Conservation (phyloP, 768 basidiomycete species). For the Suillus americanus region DNA sequence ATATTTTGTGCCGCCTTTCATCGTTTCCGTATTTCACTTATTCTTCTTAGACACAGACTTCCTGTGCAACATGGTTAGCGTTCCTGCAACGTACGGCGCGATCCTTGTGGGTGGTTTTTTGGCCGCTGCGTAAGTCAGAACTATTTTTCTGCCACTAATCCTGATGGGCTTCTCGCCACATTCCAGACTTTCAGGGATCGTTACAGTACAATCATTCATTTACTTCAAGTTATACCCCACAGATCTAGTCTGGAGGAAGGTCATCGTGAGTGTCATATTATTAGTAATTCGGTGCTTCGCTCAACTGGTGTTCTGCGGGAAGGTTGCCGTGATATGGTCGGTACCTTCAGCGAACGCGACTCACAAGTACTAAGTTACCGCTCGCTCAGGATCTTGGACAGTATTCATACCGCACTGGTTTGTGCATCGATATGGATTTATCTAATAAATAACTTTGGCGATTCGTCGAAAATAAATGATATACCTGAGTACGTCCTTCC, state of each 20-base stretch:
- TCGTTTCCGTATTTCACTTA: background rate
- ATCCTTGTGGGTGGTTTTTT: slow-evolving; percentile 30
- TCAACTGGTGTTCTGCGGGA: background rate
- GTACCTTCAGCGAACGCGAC: background rate
- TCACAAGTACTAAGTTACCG: background rate
- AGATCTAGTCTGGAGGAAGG: slow-evolving; percentile 22
- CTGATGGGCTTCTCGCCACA: background rate
- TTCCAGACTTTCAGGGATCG: slow-evolving; percentile 29
- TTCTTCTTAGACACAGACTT: background rate
- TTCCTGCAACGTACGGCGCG: slow-evolving; percentile 27
- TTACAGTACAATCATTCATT: slow-evolving; percentile 26
- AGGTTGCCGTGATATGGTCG: slow-evolving; percentile 30
- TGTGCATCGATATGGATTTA: slow-evolving; percentile 42
- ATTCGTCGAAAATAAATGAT: slow-evolving; percentile 35
- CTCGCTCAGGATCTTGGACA: slow-evolving; percentile 33
- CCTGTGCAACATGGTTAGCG: slow-evolving; percentile 5
- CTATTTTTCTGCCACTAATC: background rate
- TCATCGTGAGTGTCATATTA: slow-evolving; percentile 17
- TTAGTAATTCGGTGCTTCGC: background rate
- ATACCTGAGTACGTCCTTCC: slow-evolving; percentile 42
- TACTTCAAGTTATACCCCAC: slow-evolving; percentile 30
- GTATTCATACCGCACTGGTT: slow-evolving; percentile 41
- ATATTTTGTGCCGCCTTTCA: background rate
- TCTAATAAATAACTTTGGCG: slow-evolving; percentile 45
- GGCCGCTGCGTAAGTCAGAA: slow-evolving; percentile 24